Base-by-base conservation (phyloP, 2,329 filamentous ascomycete genomes). In the Chaetomium strumarium region DNA sequence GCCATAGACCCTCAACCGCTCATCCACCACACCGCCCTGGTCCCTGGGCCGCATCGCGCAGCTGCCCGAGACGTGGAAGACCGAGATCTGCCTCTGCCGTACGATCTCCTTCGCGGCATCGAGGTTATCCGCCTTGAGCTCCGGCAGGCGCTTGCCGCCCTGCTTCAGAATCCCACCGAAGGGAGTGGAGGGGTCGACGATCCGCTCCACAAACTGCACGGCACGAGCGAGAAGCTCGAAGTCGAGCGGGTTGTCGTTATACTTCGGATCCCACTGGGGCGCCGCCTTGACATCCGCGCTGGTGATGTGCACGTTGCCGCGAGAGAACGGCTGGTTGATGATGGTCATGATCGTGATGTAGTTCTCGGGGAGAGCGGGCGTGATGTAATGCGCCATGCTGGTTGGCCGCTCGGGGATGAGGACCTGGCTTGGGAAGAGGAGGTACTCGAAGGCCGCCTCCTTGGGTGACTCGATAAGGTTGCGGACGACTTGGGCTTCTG, bases 251-350 rank as follows among this genome's bases (percentile, higher is more conserved):
- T 81, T 67, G 5, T 72, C 72, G 60, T 83, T 75, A 67, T 75
- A 83, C 24, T 73, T 72, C 16, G 78, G 77, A 55, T 84, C 75
- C 60, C 83, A 79, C 6, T 73, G 68, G 0, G 76, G 73, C 29
- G 70, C 63, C 5, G 72, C 70, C 6, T 63, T 60, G 5, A 72
- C 64, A 40, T 75, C 69, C 1, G 69, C 51, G 4, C 70, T 70
- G 11, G 67, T 67, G 55, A 85, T 79, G 67, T 85, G 83, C 51
- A 82, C 75, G 37, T 72, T 71, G 5, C 83, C 83, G 0, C 80
- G 74, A 1, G 78, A 80, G 59, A 81, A 76, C 0, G 83, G 82
- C 51, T 85, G 83, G 49, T 79, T 79, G 24, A 82, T 77, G 55
- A 81, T 80, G 0, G 76, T 74, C 58, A 77, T 77, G 53, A 78